Evolutionary conservation across 2,329 filamentous ascomycete species (phyloP), one percentile per base, ranked within the genome.

Genomic region (Diaporthe vaccinii): DNA sequence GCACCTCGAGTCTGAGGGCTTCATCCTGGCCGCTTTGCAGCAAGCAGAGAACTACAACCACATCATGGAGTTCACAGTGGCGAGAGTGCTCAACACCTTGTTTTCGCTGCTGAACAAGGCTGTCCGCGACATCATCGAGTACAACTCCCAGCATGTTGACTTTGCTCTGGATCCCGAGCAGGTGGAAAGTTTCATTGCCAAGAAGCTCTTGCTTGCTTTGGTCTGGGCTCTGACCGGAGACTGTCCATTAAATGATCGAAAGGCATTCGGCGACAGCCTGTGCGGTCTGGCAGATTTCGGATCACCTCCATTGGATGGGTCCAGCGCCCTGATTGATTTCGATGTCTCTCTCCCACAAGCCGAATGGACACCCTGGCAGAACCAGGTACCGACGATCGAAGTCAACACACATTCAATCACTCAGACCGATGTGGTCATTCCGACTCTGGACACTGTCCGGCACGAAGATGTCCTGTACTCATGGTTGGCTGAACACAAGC

Each of bases 391-490:
- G 22, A 93, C 91, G 15, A 93, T 99, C 74, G 97, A 99, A 83
- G 94, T 99, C 84, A 98, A 99, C 83, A 99, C 97, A 0, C 97
- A 99, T 84, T 98, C 96, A 7, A 93, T 99, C 81, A 98, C 95
- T 0, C 96, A 99, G 83, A 99, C 97, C 1, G 97, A 99, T 84
- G 95, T 98, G 55, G 97, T 99, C 77, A 99, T 99, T 81, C 97
- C 97, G 1, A 99, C 97, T 0, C 88, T 99, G 68, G 97, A 99
- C 83, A 99, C 97, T 39, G 94, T 99, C 59, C 95, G 97, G 41
- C 97, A 99, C 80, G 97, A 99, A 84, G 97, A 98, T 84, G 95
- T 99, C n/a, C 89, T 99, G 22, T 99, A 99, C 87, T 99, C 97
- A 4, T 99, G 97, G 97, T 91, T 99, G 59, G 97, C 97, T 22